Conservation (phyloP, 2,329 filamentous ascomycete species). For the Fusarium xyrophilum region DNA sequence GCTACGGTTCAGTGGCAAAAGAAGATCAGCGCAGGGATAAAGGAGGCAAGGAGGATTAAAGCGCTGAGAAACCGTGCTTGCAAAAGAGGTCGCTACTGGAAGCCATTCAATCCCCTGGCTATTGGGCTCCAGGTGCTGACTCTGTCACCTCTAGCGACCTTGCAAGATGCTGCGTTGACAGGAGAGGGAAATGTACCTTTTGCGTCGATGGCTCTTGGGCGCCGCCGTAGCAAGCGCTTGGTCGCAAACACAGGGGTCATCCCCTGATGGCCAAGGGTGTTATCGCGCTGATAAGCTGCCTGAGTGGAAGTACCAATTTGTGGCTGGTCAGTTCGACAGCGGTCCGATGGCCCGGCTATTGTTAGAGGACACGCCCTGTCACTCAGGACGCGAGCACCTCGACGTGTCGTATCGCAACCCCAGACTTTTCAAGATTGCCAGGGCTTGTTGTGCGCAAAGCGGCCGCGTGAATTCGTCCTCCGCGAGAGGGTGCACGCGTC, state of each 20-base stretch:
- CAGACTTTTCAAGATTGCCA: background rate
- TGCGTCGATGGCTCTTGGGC: background rate
- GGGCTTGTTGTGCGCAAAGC: background rate
- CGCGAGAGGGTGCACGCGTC: background rate
- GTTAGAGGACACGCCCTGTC: background rate
- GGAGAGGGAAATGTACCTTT: background rate
- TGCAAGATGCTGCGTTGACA: background rate
- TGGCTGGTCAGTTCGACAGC: background rate
- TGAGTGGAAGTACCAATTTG: background rate
- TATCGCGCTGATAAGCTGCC: background rate
- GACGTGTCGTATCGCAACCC: background rate
- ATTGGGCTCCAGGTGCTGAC: background rate
- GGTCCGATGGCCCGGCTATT: background rate
- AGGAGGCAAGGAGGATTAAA: background rate
- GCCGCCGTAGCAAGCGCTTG: background rate
- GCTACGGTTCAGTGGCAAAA: rapidly evolving
- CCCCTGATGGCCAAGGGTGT: background rate
- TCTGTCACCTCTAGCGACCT: background rate
- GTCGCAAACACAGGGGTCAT: background rate
- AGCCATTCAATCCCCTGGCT: too few relatives aligned
- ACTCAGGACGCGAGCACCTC: background rate
- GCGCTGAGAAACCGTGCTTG: too few relatives aligned
- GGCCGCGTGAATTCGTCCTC: background rate
- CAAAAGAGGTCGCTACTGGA: background rate
- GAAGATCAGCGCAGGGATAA: too few relatives aligned